Evolutionary conservation across 2,329 filamentous ascomycete species (phyloP).

Genomic region (Ceratocystis cubensis): DNA sequence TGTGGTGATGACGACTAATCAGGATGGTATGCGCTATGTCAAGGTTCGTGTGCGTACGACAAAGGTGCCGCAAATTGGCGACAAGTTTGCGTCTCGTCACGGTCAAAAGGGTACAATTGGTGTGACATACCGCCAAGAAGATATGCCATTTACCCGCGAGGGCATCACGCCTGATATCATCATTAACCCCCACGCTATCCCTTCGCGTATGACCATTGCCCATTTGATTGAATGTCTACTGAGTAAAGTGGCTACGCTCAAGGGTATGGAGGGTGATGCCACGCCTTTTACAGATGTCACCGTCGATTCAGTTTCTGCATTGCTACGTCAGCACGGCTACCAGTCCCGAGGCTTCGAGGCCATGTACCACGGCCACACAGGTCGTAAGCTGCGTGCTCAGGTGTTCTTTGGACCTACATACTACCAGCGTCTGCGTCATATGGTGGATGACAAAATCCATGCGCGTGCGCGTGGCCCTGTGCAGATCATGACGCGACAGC

Average conservation of each 20-base stretch:
- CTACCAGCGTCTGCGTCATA: constrained; percentile 95
- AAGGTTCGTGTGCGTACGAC: constrained; percentile 96
- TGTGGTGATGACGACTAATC: constrained; percentile 86
- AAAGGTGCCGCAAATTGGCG: constrained; percentile 95
- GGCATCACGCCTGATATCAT: constrained; percentile 91
- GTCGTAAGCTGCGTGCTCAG: constrained; percentile 82
- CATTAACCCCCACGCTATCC: constrained; percentile 98
- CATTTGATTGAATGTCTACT: constrained; percentile 98
- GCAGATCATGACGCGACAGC: constrained; percentile 93
- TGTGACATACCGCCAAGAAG: constrained; percentile 93
- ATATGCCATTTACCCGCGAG: constrained; percentile 94
- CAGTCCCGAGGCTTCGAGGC: constrained; percentile 95
- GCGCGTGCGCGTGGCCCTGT: constrained; percentile 93
- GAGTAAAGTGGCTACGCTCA: constrained; percentile 86
- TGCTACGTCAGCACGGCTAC: constrained; percentile 81
- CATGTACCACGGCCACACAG: constrained; percentile 98
- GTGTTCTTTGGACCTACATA: constrained; percentile 97
- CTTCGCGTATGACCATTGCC: constrained; percentile 99
- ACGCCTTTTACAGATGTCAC: constrained; percentile 98
- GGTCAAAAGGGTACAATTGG: constrained; percentile 98
- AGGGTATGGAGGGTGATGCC: constrained; percentile 91
- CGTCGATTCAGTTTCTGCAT: constrained; percentile 77
- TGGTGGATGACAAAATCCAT: constrained; percentile 99
- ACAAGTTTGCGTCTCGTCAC: constrained; percentile 98
- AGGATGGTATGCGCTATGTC: constrained; percentile 87